phyloP scores from a whole-genome alignment of 495 filamentous ascomycete species.

The Opeltia flavorubescens region DNA sequence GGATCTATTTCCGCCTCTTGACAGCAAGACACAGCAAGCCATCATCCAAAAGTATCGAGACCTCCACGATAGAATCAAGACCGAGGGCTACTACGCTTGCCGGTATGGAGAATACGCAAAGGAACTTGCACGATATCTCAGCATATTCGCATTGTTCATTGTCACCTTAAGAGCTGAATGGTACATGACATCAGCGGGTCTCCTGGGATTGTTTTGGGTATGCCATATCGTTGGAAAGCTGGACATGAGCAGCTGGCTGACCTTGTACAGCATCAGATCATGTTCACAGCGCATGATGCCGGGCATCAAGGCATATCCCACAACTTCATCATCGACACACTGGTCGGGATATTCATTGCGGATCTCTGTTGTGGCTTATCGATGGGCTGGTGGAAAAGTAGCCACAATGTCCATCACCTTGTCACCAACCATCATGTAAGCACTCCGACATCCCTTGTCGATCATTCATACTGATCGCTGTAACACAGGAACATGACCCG shows the following conservation, averaged over 20 bases:
- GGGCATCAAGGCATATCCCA: slow-evolving; percentile 35
- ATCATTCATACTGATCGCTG: neutral
- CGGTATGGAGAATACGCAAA: slow-evolving; percentile 29
- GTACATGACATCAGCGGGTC: slow-evolving; percentile 31
- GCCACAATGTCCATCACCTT: slow-evolving; percentile 39
- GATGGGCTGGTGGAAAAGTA: slow-evolving; percentile 40
- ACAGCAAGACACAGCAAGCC: slow-evolving; percentile 25
- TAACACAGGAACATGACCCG: slow-evolving; percentile 30
- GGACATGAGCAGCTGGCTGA: neutral
- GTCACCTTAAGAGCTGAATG: slow-evolving; percentile 22
- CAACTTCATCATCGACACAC: slow-evolving; percentile 29
- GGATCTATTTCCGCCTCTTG: slow-evolving; percentile 27
- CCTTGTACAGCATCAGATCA: slow-evolving; percentile 27
- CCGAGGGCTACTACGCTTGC: slow-evolving; percentile 29
- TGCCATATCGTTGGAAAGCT: neutral
- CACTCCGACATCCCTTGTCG: neutral
- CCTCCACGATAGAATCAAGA: slow-evolving; percentile 27
- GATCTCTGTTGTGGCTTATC: slow-evolving; percentile 35
- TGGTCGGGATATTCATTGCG: slow-evolving; percentile 34
- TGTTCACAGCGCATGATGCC: slow-evolving; percentile 39
- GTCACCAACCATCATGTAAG: slow-evolving; percentile 31
- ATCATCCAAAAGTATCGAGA: slow-evolving; percentile 28
- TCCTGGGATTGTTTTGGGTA: slow-evolving; percentile 33
- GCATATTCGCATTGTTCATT: slow-evolving; percentile 24
- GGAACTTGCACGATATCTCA: slow-evolving; percentile 26